A percentile compares a stretch with the other conserved stretches of the same genome.
phyloP scores from a whole-genome alignment of 371 early-diverging fungal species.

The Smittium mucronatum region DNA sequence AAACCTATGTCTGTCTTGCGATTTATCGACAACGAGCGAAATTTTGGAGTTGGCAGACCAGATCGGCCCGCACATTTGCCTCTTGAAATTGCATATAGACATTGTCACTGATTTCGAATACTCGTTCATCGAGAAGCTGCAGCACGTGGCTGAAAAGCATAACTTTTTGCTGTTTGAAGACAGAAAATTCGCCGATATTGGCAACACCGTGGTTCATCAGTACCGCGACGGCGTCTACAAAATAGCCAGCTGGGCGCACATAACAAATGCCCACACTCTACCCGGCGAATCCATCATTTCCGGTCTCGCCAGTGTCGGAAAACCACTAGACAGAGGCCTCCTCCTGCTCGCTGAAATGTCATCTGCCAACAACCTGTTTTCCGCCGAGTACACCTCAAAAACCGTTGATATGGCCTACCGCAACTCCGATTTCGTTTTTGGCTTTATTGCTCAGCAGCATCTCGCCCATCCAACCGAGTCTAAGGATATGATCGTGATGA shows the following conservation, averaged over 20 bases:
- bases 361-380: constrained; percentile 69
- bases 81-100: constrained; percentile 94
- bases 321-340: constrained; percentile 65
- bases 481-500: constrained; percentile 81
- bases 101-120: constrained; percentile 82
- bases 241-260: no score
- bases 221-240: constrained; percentile 80
- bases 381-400: constrained; percentile 59
- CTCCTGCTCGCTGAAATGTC: constrained; percentile 94
- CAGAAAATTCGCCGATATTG: constrained; percentile 96
- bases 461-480: constrained; percentile 60
- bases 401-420: constrained; percentile 78
- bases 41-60: constrained; percentile 72
- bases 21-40: constrained; percentile 75
- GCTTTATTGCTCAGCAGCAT: no score
- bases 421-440: constrained; percentile 81
- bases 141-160: constrained; percentile 63
- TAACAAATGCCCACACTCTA: constrained; percentile 85
- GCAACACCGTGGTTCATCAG: no score
- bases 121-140: constrained; percentile 56
- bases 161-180: constrained; percentile 94
- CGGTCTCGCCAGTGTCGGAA: constrained; percentile 75
- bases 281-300: constrained; percentile 92
- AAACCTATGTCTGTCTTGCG: constrained; percentile 81
- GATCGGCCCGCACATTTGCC: constrained; percentile 85